phyloP scores from a whole-genome alignment of 2,329 filamentous ascomycete species.

The Hypoxylon sp. region DNA sequence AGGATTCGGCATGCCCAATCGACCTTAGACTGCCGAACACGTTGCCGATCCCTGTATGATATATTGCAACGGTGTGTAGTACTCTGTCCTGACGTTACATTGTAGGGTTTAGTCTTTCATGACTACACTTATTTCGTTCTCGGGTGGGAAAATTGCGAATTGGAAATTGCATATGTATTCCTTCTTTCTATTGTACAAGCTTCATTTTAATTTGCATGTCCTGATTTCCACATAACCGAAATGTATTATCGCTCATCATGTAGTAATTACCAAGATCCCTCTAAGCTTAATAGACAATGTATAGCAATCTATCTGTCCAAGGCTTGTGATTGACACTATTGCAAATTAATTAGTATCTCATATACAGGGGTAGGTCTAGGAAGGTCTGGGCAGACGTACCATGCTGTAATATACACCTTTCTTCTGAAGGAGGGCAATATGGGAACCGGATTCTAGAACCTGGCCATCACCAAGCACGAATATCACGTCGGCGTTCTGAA shows the following conservation, averaged over 20 bases:
- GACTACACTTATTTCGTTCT: constrained; percentile 18
- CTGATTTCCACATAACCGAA: constrained; percentile 26
- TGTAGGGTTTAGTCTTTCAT: constrained; percentile 38
- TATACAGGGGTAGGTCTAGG: background rate
- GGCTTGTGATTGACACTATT: constrained; percentile 53
- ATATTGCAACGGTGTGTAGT: constrained; percentile 35
- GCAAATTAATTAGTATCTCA: constrained; percentile 34
- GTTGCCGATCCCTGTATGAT: constrained; percentile 36
- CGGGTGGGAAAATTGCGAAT: constrained; percentile 22
- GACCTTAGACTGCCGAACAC: constrained; percentile 37
- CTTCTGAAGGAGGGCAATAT: constrained; percentile 65
- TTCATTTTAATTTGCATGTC: constrained; percentile 25
- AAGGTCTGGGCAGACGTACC: constrained; percentile 59
- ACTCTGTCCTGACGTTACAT: constrained; percentile 35
- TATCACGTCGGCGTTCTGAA: constrained; percentile 83
- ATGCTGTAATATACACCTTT: constrained; percentile 70
- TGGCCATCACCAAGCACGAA: constrained; percentile 80
- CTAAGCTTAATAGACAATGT: constrained; percentile 30
- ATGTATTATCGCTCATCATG: constrained; percentile 22
- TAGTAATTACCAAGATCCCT: constrained; percentile 30
- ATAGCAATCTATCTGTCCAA: constrained; percentile 47
- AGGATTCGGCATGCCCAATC: constrained; percentile 30
- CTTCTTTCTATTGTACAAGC: constrained; percentile 24
- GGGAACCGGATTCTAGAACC: constrained; percentile 68
- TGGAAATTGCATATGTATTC: constrained; percentile 17